phyloP scores from a whole-genome alignment of 495 filamentous ascomycete species.

The Sphaerosporella brunnea region DNA sequence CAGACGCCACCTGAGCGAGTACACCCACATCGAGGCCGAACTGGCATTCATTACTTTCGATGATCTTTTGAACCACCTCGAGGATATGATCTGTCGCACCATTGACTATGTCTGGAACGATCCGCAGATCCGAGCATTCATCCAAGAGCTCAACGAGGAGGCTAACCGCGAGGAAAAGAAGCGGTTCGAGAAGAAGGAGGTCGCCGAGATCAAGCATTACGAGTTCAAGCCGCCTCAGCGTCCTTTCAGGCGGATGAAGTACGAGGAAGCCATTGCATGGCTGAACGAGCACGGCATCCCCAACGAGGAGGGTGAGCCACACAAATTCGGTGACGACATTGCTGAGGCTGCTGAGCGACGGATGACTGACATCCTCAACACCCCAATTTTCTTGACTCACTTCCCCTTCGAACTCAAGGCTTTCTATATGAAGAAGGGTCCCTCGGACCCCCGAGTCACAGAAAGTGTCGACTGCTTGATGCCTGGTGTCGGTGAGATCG shows the following conservation, averaged over 20 bases:
- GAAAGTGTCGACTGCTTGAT: constrained; percentile 93
- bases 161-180: constrained; percentile 5
- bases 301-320: constrained; percentile 81
- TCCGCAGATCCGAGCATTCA: constrained; percentile 44
- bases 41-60: constrained; percentile 89
- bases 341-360: constrained; percentile 90
- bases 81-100: constrained; percentile 74
- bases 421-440: constrained; percentile 97
- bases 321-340: constrained; percentile 92
- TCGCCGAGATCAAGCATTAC: constrained; percentile 24
- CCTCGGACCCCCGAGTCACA: constrained; percentile 68
- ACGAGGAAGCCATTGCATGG: constrained; percentile 88
- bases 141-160: constrained; percentile 70
- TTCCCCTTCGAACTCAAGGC: constrained; percentile 97
- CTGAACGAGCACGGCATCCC: constrained; percentile 68
- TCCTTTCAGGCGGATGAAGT: constrained; percentile 91
- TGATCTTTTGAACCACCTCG: constrained; percentile 80
- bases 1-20: constrained; percentile 84
- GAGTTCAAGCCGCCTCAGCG: constrained; percentile 64
- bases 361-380: constrained; percentile 94
- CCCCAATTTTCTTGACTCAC: constrained; percentile 88
- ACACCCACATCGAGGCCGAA: constrained; percentile 94
- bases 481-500: constrained; percentile 93
- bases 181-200: constrained; percentile 4
- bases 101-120: constrained; percentile 59